phyloP scores from a whole-genome alignment of 345 rosid genomes.

The Physaria fendleri region DNA sequence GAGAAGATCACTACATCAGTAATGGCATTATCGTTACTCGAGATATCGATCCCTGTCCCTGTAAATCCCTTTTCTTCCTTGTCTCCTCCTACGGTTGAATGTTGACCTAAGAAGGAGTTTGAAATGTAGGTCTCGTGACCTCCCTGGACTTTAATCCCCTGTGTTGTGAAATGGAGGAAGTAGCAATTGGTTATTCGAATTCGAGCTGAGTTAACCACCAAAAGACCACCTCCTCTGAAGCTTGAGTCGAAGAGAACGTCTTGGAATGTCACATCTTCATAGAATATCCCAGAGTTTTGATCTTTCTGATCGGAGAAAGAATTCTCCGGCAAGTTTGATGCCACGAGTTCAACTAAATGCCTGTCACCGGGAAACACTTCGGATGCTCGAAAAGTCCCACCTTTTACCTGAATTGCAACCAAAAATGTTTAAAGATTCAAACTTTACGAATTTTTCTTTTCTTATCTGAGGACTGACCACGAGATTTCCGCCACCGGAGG shows the following conservation, averaged over 20 bases:
- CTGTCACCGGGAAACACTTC: conserved; percentile 48
- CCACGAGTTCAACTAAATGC: conserved; percentile 50
- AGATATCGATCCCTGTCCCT: conserved; percentile 58
- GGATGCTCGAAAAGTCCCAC: conserved; percentile 65
- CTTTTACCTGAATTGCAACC: conserved; percentile 38
- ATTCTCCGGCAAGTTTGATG: conserved; percentile 32
- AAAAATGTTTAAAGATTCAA: not conserved
- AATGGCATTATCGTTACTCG: conserved; percentile 55
- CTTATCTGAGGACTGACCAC: conserved; percentile 30
- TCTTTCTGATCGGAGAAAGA: conserved; percentile 12
- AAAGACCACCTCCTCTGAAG: conserved; percentile 53
- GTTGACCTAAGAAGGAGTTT: conserved; percentile 52
- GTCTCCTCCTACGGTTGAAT: conserved; percentile 55
- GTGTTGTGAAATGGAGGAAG: conserved; percentile 59
- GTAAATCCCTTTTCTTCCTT: conserved; percentile 39
- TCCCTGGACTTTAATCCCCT: conserved; percentile 47
- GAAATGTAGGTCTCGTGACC: conserved; percentile 74
- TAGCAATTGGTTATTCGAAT: conserved; percentile 46
- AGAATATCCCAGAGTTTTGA: conserved; percentile 27
- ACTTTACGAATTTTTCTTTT: not conserved
- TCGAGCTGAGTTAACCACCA: conserved; percentile 46
- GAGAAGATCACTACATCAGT: conserved; percentile 61
- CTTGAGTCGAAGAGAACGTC: conserved; percentile 65
- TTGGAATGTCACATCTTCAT: conserved; percentile 52
- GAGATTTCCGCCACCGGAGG: conserved; percentile 55